Evolutionary conservation across 768 basidiomycete genomes (phyloP).

Genomic region (Kwoniella dendrophila): DNA sequence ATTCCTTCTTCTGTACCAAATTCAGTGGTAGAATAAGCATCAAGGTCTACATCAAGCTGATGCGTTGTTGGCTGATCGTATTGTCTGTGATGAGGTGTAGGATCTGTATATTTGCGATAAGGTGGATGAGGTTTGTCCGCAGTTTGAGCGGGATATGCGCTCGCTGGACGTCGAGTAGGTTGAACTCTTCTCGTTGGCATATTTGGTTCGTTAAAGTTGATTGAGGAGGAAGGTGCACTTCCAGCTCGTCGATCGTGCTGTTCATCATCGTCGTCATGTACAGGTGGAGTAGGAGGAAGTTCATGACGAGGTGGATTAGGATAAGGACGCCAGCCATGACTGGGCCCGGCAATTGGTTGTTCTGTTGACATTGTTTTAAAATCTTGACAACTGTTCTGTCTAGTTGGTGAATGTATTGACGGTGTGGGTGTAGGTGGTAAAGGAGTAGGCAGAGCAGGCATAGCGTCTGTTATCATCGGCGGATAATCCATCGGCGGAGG

Average conservation of each 20-base stretch:
- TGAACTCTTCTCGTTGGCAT: slow-evolving; percentile 26
- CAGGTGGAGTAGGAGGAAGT: slow-evolving; percentile 26
- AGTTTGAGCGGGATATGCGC: slow-evolving; percentile 32
- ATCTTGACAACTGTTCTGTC: slow-evolving; percentile 20
- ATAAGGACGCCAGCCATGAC: slow-evolving; percentile 13
- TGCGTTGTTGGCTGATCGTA: slow-evolving; percentile 23
- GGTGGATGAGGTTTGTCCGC: slow-evolving; percentile 23
- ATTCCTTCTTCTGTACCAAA: slow-evolving; percentile 32
- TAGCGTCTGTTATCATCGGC: slow-evolving; percentile 2
- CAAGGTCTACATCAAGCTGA: slow-evolving; percentile 43
- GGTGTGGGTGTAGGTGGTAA: slow-evolving; percentile 42
- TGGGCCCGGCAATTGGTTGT: slow-evolving; percentile 29
- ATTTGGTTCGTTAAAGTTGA: slow-evolving; percentile 30
- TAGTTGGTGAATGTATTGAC: slow-evolving; percentile 28
- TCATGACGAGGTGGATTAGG: slow-evolving; percentile 16
- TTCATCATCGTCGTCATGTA: slow-evolving; percentile 13
- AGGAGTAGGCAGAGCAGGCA: slow-evolving; percentile 16
- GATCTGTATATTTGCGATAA: slow-evolving; percentile 43
- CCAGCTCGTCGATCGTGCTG: slow-evolving; percentile 1
- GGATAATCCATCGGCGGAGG: slow-evolving; percentile 6
- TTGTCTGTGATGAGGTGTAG: slow-evolving; percentile 19
- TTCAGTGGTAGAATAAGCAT: slow-evolving; percentile 40
- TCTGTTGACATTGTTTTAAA: slow-evolving; percentile 6
- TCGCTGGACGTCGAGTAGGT: slow-evolving; percentile 33
- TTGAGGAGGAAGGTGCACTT: slow-evolving; percentile 6